A percentile compares a stretch with the other conserved stretches of the same genome.
phyloP scores from a whole-genome alignment of 768 basidiomycete genomes.

The Lentinula raphanica region DNA sequence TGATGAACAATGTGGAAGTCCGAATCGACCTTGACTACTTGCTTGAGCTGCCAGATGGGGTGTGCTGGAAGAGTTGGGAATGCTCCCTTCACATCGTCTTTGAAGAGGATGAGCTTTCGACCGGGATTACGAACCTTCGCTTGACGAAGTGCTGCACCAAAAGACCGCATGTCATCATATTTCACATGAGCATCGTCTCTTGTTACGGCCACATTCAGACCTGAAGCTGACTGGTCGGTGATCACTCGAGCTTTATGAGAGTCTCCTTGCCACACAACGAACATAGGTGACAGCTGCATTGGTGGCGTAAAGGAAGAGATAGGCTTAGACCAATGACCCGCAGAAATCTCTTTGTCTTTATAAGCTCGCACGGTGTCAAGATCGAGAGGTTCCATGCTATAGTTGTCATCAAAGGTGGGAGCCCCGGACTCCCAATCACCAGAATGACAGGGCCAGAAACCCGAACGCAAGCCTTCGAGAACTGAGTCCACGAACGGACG shows the following conservation, averaged over 20 bases:
- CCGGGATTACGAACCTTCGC: conserved; percentile 1
- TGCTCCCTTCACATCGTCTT: conserved; percentile 24
- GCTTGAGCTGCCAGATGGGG: conserved; percentile 28
- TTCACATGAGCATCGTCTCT: conserved; percentile 15
- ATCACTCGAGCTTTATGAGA: conserved; percentile 20
- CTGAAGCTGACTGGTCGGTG: conserved; percentile 21
- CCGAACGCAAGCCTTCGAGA: conserved; percentile 17
- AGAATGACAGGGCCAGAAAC: conserved; percentile 28
- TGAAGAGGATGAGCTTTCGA: conserved; percentile 15
- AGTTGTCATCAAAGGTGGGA: conserved; percentile 10
- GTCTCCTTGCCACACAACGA: conserved; percentile 20
- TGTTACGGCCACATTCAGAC: conserved; percentile 16
- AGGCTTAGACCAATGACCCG: conserved; percentile 13
- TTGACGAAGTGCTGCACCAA: conserved; percentile 13
- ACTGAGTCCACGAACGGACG: conserved; percentile 23
- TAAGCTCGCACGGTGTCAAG: conserved; percentile 11
- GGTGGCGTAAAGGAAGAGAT: conserved; percentile 18
- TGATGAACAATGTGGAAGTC: conserved; percentile 20
- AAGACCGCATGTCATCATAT: conserved; percentile 20
- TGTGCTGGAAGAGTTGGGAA: conserved; percentile 27
- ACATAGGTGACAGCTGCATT: conserved; percentile 22
- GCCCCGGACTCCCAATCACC: conserved; percentile 14
- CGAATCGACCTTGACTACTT: conserved; percentile 23
- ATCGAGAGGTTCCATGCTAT: conserved; percentile 7
- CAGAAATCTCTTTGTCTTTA: conserved; percentile 14